Evolutionary conservation across 495 filamentous ascomycete genomes (phyloP), one percentile per base, ranked within the genome.

Genomic region (Viridothelium virens): DNA sequence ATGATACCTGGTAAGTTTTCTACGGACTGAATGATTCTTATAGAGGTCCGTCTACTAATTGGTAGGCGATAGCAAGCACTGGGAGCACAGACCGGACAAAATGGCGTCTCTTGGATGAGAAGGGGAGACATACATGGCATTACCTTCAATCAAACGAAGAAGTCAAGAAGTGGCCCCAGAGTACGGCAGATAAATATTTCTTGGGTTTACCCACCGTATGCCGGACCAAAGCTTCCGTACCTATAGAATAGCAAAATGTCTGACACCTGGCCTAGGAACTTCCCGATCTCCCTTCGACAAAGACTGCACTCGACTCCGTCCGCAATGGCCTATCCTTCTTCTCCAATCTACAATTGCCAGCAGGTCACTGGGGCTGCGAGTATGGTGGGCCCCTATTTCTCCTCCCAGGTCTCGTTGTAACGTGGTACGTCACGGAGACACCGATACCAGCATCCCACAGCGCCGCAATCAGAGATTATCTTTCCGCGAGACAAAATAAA

Each of bases 341-440:
- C 80, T 90, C 91, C 44, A 84, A 91, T 61, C 82, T 97, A 47
- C 94, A 98, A 72, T 83, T 96, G 0, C 85, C 88, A 53, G 86
- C 90, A 7, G 94, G 94, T 3, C 90, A 96, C 73, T 98, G 94
- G 94, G 94, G 82, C 3, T 97, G 92, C 78, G 94, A 97, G 74
- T 98, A 97, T 78, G 94, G 94, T 67, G 94, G 92, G 1, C 86
- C 87, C 0, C 85, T 88, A 82, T 97, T 98, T 74, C 84, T 98
- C 61, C 78, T 97, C 7, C 91, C 92, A 2, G 91, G 91, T 33
- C 71, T 94, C 16, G 86, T 97, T 67, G 85, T 96, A 70, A 83
- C 90, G n/a, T 92, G 89, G 83, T 92, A 94, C 74, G 90, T 90
- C 50, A 97, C 95, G 56, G 85, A 93, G 71, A 96, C 91, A 48